These are phyloP conservation scores for Yamadazyma dendronema DNA, from an alignment of 1,139 yeast species.

Conservation along the genomic window DNA sequence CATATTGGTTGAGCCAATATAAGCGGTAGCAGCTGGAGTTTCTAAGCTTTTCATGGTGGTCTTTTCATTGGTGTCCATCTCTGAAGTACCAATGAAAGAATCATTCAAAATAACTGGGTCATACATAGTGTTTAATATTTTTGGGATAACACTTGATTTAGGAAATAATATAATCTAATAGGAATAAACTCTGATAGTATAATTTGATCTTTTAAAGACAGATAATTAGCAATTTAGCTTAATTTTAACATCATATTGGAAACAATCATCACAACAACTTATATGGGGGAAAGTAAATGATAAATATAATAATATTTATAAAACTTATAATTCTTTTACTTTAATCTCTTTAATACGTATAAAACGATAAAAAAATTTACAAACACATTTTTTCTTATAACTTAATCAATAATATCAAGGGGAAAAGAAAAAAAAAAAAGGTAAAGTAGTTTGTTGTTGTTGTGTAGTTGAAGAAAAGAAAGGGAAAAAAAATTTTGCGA, in stretches of 20 bases:
- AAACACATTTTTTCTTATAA: slow-evolving; percentile 30
- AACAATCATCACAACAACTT: slow-evolving; percentile 10
- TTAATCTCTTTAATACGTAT: slow-evolving; percentile 7
- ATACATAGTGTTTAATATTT: slow-evolving; percentile 8
- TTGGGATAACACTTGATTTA: not conserved
- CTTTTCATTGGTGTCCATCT: slow-evolving; percentile 5
- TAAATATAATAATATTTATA: slow-evolving; percentile 7
- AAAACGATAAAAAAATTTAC: slow-evolving; percentile 22
- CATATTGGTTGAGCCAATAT: not conserved
- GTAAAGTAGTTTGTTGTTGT: slow-evolving; percentile 13
- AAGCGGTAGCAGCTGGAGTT: slow-evolving; percentile 5
- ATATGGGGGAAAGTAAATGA: slow-evolving; percentile 10
- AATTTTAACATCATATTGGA: slow-evolving; percentile 11
- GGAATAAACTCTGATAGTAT: slow-evolving; percentile 2
- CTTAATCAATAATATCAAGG: slow-evolving; percentile 12
- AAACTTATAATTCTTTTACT: slow-evolving; percentile 6
- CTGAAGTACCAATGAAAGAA: slow-evolving; percentile 12
- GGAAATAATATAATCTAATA: slow-evolving; percentile 2
- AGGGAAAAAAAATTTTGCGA: slow-evolving; percentile 7
- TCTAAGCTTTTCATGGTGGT: slow-evolving; percentile 2
- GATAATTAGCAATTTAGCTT: slow-evolving; percentile 8
- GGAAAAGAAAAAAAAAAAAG: slow-evolving; percentile 14
- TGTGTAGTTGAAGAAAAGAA: slow-evolving; percentile 13
- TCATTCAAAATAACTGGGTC: slow-evolving; percentile 14
- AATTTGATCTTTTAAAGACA: not conserved